A percentile compares a stretch with the other conserved stretches of the same genome.
These are phyloP conservation scores for Pythium guiyangense DNA, from an alignment of 352 stramenopile genomes.

Conservation along the genomic window DNA sequence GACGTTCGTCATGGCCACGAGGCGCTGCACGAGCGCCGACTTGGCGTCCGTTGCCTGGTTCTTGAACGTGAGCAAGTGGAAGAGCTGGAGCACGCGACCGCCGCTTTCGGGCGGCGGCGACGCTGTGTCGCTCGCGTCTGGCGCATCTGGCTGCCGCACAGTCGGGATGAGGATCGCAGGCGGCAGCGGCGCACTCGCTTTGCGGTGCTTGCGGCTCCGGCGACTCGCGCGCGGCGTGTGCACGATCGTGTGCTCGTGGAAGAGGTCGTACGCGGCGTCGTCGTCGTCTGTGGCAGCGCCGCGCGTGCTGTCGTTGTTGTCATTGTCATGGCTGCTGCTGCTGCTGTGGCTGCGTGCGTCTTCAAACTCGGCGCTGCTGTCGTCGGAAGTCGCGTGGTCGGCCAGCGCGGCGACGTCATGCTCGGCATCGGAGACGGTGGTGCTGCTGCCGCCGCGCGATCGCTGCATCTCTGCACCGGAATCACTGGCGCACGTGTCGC, in stretches of 20 bases:
- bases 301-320: conserved; percentile 11
- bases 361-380: conserved; percentile 9
- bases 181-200: conserved; percentile 1
- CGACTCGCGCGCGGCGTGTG: background rate
- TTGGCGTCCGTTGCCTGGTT: conserved; percentile 45
- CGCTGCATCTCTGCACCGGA: conserved; percentile 19
- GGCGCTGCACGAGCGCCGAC: conserved; percentile 46
- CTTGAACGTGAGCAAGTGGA: conserved; percentile 62
- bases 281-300: too few relatives aligned
- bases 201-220: conserved; percentile 1
- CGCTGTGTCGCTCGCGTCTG: background rate
- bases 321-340: too few relatives aligned
- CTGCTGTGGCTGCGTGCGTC: conserved; percentile 23
- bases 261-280: conserved; percentile 26
- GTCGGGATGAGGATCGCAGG: conserved; percentile 4
- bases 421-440: conserved; percentile 10
- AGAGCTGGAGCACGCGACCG: conserved; percentile 45
- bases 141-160: background rate
- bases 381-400: conserved; percentile 2
- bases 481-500: conserved; percentile 7
- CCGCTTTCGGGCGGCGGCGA: conserved; percentile 8
- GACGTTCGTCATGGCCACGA: conserved; percentile 50
- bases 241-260: conserved; percentile 22
- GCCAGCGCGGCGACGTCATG: conserved; percentile 15
- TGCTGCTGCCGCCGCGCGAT: background rate